Evolutionary conservation across 352 stramenopile species (phyloP).

Genomic region (Saprolegnia parasitica): DNA sequence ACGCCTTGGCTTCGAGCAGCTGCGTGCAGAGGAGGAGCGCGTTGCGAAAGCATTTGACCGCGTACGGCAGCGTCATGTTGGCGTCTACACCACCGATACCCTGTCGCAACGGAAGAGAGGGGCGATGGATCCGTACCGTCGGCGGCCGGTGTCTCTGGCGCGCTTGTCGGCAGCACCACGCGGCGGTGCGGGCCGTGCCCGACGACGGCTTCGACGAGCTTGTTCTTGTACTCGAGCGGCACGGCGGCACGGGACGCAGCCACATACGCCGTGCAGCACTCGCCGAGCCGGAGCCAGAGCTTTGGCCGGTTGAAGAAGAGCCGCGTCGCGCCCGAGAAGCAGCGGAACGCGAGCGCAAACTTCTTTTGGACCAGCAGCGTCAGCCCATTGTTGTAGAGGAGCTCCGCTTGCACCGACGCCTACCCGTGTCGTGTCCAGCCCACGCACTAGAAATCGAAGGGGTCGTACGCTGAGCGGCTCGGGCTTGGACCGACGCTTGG

Average conservation of each 20-base stretch:
- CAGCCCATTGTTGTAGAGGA: slow-evolving; percentile 91
- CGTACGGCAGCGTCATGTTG: slow-evolving; percentile 80
- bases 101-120: background rate
- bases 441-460: background rate
- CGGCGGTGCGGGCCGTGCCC: slow-evolving; percentile 75
- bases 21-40: slow-evolving; percentile 77
- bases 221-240: slow-evolving; percentile 70
- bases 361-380: slow-evolving; percentile 83
- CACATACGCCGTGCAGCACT: slow-evolving; percentile 86
- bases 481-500: slow-evolving; percentile 19
- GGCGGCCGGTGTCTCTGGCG: slow-evolving; percentile 35
- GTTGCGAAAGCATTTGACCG: slow-evolving; percentile 86
- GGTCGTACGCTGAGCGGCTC: background rate
- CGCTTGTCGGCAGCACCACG: slow-evolving; percentile 68
- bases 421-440: slow-evolving; percentile 27
- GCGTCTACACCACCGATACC: slow-evolving; percentile 28
- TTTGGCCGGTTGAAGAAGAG: slow-evolving; percentile 89
- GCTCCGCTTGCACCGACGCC: slow-evolving; percentile 77
- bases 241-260: slow-evolving; percentile 29
- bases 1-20: slow-evolving; percentile 43
- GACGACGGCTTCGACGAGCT: slow-evolving; percentile 71
- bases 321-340: slow-evolving; percentile 83
- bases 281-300: slow-evolving; percentile 88
- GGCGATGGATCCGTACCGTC: slow-evolving; percentile 31
- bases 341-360: slow-evolving; percentile 79